Evolutionary conservation across 73 alveolate species (phyloP).

Genomic region (Paraurostyla sp.): DNA sequence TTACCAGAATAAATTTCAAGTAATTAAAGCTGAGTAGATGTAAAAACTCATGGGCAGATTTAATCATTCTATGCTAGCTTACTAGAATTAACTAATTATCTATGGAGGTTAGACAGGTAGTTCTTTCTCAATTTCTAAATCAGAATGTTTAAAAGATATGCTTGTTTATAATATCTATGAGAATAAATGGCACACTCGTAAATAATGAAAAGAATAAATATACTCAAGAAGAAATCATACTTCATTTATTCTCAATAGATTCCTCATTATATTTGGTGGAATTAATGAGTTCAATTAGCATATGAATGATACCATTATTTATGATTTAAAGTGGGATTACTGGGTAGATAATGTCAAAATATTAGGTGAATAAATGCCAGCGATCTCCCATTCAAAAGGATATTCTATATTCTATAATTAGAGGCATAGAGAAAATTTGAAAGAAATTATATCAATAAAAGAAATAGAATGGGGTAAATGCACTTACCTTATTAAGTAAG

Average conservation of each 20-base stretch:
- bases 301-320: neutral
- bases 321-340: neutral
- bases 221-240: constrained; percentile 24
- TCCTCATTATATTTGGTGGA: constrained; percentile 36
- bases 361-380: neutral
- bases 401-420: neutral
- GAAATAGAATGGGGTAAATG: constrained; percentile 20
- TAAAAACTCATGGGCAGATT: neutral
- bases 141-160: constrained; percentile 11
- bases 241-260: neutral
- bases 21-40: neutral
- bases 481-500: neutral
- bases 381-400: neutral
- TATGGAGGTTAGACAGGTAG: constrained; percentile 44
- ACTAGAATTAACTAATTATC: neutral
- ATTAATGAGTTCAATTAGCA: constrained; percentile 9
- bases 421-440: neutral
- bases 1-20: neutral
- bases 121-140: neutral
- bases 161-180: neutral
- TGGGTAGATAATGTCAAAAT: neutral
- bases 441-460: neutral
- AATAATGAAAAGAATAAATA: neutral
- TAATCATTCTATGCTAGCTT: neutral
- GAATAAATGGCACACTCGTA: neutral